Evolutionary conservation across 2,329 filamentous ascomycete genomes (phyloP).

Genomic region (Xylaria arbuscula): DNA sequence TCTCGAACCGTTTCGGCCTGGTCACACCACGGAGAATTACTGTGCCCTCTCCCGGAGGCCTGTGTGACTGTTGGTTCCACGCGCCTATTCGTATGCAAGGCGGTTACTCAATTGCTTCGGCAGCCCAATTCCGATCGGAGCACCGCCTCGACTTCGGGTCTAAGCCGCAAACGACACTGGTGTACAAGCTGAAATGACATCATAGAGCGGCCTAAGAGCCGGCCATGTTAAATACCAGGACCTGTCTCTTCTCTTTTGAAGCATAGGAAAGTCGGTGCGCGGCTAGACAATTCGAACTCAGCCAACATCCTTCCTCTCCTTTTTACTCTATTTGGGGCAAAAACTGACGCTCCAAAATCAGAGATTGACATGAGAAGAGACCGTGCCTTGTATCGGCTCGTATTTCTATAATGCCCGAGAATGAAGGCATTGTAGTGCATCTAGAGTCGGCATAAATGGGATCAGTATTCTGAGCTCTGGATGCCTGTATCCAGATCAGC

Average conservation of each 20-base stretch:
- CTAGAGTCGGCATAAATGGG: background rate
- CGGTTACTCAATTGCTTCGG: constrained; percentile 4
- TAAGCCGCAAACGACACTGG: background rate
- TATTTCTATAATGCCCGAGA: background rate
- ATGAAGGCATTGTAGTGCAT: background rate
- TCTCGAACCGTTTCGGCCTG: background rate
- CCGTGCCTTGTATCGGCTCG: background rate
- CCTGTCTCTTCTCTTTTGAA: background rate
- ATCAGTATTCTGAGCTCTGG: background rate
- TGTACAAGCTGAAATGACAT: background rate
- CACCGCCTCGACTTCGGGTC: background rate
- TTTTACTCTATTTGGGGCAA: background rate
- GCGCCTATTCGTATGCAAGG: constrained; percentile 5
- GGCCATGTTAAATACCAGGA: background rate
- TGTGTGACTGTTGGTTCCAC: background rate
- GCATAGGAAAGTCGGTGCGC: background rate
- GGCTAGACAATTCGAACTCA: background rate
- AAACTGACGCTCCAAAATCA: background rate
- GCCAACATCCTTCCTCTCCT: background rate
- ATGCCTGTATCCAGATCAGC: too few relatives aligned
- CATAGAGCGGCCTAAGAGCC: background rate
- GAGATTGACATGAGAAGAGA: background rate
- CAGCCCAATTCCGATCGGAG: background rate
- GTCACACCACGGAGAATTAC: background rate
- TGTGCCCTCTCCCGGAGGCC: constrained; percentile 11